Evolutionary conservation across 768 basidiomycete species (phyloP).

Genomic region (Hypsizygus marmoreus): DNA sequence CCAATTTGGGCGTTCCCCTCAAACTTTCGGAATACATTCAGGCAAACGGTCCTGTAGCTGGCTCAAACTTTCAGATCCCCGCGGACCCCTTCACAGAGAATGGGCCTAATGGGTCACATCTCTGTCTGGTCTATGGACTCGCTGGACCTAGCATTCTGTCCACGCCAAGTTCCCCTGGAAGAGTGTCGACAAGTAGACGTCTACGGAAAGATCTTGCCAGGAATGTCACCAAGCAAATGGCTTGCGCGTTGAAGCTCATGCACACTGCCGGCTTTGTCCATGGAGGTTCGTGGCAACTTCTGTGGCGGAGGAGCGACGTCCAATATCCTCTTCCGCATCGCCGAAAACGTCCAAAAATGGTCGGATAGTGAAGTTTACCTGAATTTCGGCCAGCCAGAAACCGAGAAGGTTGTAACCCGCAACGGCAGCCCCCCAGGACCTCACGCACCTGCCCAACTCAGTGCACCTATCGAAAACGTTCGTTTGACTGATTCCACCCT

Average conservation of each 20-base stretch:
- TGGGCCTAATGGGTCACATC: conserved; percentile 55
- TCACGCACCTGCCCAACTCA: conserved; percentile 29
- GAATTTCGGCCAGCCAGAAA: conserved; percentile 32
- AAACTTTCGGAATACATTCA: conserved; percentile 31
- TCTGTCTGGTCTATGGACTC: conserved; percentile 47
- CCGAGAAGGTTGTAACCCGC: conserved; percentile 26
- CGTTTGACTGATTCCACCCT: conserved; percentile 19
- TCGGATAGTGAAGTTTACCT: conserved; percentile 35
- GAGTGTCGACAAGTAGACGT: conserved; percentile 28
- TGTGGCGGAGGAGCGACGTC: too few species aligned
- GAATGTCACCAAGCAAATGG: conserved; percentile 34
- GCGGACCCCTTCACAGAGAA: conserved; percentile 46
- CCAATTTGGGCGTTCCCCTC: conserved; percentile 33
- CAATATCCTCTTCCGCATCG: conserved; percentile 36
- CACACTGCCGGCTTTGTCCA: conserved; percentile 35
- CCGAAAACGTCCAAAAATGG: conserved; percentile 26
- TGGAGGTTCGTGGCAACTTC: too few species aligned
- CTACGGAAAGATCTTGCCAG: conserved; percentile 35
- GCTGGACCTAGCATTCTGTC: conserved; percentile 41
- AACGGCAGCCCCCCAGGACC: conserved; percentile 24
- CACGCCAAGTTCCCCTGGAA: conserved; percentile 32
- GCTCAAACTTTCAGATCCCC: conserved; percentile 27
- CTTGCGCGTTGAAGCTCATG: conserved; percentile 26
- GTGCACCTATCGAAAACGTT: conserved; percentile 27
- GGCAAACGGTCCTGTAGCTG: conserved; percentile 27